Evolutionary conservation across 1,284 basidiomycete genomes (phyloP).

Genomic region (Thecaphora thlaspeos): DNA sequence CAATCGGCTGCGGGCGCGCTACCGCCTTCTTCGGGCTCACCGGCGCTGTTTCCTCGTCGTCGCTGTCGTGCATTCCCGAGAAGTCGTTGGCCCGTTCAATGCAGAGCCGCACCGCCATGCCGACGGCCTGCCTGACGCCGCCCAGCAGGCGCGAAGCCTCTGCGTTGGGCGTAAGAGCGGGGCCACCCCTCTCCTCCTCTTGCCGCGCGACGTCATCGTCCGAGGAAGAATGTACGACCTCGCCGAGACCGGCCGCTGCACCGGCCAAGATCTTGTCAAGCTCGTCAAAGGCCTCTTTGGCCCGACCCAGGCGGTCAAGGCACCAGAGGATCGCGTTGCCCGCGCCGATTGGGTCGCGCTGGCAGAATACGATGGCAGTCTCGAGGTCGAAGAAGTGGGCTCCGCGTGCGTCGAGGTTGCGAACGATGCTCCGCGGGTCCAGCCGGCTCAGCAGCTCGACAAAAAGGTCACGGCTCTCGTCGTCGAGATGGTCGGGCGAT

Average conservation of each 20-base stretch:
- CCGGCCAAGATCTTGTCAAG: conserved; percentile 47
- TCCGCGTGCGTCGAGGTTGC: conserved; percentile 68
- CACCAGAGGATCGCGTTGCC: conserved; percentile 83
- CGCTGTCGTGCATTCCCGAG: conserved; percentile 19
- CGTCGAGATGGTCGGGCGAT: conserved; percentile 60
- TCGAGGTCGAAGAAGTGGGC: conserved; percentile 66
- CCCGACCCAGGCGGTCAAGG: conserved; percentile 68
- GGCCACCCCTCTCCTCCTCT: no score
- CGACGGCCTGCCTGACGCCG: conserved; percentile 19
- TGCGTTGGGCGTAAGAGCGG: no score
- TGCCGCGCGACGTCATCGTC: background rate
- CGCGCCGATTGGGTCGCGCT: conserved; percentile 61
- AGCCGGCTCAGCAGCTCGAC: conserved; percentile 72
- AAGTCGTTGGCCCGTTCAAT: conserved; percentile 27
- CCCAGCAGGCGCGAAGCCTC: conserved; percentile 5
- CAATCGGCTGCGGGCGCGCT: conserved; percentile 52
- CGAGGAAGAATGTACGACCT: background rate
- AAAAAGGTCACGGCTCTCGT: conserved; percentile 66
- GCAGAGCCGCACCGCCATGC: conserved; percentile 37
- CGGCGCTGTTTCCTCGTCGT: conserved; percentile 13
- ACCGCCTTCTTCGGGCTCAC: background rate
- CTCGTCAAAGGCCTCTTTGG: conserved; percentile 61
- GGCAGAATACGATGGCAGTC: conserved; percentile 66
- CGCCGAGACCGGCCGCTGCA: conserved; percentile 20
- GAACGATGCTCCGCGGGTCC: conserved; percentile 69